A percentile compares a stretch with the other conserved stretches of the same genome.
Evolutionary conservation across 2,329 filamentous ascomycete species (phyloP).

Genomic region (Proliferodiscus dingleyae): DNA sequence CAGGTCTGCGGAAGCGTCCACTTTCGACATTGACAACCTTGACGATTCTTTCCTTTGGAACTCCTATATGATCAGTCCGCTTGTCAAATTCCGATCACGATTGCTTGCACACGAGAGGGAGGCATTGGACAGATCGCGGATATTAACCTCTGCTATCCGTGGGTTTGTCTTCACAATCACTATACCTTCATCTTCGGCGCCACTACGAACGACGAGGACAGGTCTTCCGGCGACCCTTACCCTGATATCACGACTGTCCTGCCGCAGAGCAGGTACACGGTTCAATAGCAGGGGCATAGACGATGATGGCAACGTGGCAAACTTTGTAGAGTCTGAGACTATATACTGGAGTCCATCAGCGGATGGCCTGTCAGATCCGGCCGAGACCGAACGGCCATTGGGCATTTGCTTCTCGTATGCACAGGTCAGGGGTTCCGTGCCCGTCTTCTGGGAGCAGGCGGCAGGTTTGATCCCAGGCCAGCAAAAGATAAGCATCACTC

Average conservation of each 20-base stretch:
- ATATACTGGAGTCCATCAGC: slow-evolving; percentile 75
- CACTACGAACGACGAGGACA: slow-evolving; percentile 58
- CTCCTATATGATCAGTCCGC: slow-evolving; percentile 92
- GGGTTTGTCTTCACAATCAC: slow-evolving; percentile 87
- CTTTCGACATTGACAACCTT: slow-evolving; percentile 87
- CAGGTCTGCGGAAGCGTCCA: slow-evolving; percentile 68
- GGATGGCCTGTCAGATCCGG: slow-evolving; percentile 17
- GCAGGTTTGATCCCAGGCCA: slow-evolving; percentile 84
- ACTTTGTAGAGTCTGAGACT: slow-evolving; percentile 98
- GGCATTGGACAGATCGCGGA: slow-evolving; percentile 77
- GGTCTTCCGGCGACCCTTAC: slow-evolving; percentile 81
- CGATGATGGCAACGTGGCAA: slow-evolving; percentile 94
- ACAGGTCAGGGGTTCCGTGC: slow-evolving; percentile 87
- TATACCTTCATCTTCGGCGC: slow-evolving; percentile 71
- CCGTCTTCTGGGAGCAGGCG: slow-evolving; percentile 94
- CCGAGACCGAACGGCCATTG: slow-evolving; percentile 30
- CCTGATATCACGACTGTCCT: slow-evolving; percentile 87
- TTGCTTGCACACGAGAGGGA: slow-evolving; percentile 70
- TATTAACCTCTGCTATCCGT: slow-evolving; percentile 88
- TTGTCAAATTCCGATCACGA: slow-evolving; percentile 82
- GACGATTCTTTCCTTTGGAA: slow-evolving; percentile 96
- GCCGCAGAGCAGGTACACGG: slow-evolving; percentile 82
- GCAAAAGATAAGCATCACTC: slow-evolving; percentile 88
- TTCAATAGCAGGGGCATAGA: slow-evolving; percentile 98
- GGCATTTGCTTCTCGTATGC: slow-evolving; percentile 85